Base-by-base conservation (phyloP, 2,329 filamentous ascomycete species). In the Microcyclospora tardicrescens region DNA sequence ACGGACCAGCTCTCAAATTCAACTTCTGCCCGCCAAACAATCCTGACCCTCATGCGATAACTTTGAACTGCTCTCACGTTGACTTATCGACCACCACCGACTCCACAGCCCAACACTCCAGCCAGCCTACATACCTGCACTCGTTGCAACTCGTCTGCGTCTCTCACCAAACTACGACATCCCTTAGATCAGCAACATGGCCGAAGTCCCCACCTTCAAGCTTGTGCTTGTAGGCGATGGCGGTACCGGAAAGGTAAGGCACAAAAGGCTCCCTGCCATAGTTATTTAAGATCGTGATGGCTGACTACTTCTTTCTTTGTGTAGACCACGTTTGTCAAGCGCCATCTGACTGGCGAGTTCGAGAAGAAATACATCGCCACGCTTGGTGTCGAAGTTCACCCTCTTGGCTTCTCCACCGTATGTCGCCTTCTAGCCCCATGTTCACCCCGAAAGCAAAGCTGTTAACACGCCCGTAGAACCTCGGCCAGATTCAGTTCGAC, bases 311-410 rank as follows among this genome's bases (percentile, higher is more conserved):
- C 19, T 8, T 24, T 24, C 14, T 32, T 32, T 10, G 12, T 10
- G 32, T 62, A 98, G 91, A 98, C 91, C 65, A 98, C 91, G 64
- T 98, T 98, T 69, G 91, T 98, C 76, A 98, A 98, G 82, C 91
- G 91, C 63, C 91, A 98, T 72, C 78, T 96, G 79, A 98, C 91
- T 63, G 91, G 91, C 66, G 91, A 98, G 68, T 98, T 98, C 65
- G 91, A 98, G 74, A 98, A 98, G 83, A 98, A 96, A 75, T 98
- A 98, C 73, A 96, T 98, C 67, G 91, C 91, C 59, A 98, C 91
- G 44, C 84, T 98, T 52, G 91, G 91, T 81, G 91, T 98, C 64
- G 91, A 98, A 68, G 91, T 98, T 53, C 91, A 98, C 75, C 91
- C 91, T 65, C 84, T 98, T 52, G 83, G 80, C 60, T 98, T 98